phyloP scores from a whole-genome alignment of 768 basidiomycete species.

The Galerina marginata region DNA sequence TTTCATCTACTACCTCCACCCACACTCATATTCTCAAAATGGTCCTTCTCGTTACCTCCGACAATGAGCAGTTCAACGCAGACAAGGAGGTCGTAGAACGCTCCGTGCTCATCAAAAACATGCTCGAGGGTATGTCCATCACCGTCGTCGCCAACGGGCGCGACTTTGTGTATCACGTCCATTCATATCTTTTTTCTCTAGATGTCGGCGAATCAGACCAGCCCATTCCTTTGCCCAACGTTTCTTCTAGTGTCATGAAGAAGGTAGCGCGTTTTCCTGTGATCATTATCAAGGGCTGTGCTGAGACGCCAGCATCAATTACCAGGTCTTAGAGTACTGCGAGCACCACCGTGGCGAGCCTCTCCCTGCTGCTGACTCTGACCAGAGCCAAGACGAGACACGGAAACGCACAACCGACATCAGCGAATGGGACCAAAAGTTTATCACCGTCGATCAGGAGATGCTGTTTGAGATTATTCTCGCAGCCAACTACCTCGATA shows the following conservation, averaged over 20 bases:
- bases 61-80: conserved; percentile 92
- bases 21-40: conserved; percentile 44
- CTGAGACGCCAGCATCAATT: conserved; percentile 8
- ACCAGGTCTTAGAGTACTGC: conserved; percentile 96
- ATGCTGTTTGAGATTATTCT: conserved; percentile 99
- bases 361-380: conserved; percentile 83
- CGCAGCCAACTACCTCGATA: conserved; percentile 99
- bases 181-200: conserved; percentile 36
- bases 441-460: conserved; percentile 98
- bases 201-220: conserved; percentile 95
- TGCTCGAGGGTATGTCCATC: conserved; percentile 86
- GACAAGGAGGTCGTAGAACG: conserved; percentile 96
- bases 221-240: conserved; percentile 93
- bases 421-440: conserved; percentile 99
- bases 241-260: conserved; percentile 90
- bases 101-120: conserved; percentile 97
- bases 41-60: conserved; percentile 91
- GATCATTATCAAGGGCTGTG: conserved; percentile 11
- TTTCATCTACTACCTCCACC: conserved; percentile 22
- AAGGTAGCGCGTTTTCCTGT: conserved; percentile 59
- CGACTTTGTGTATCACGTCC: conserved; percentile 13
- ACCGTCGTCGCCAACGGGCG: conserved; percentile 6
- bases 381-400: conserved; percentile 88
- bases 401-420: conserved; percentile 99
- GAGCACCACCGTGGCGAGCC: conserved; percentile 98